Evolutionary conservation across 495 filamentous ascomycete genomes (phyloP).

Genomic region (Penicillium alfredii): DNA sequence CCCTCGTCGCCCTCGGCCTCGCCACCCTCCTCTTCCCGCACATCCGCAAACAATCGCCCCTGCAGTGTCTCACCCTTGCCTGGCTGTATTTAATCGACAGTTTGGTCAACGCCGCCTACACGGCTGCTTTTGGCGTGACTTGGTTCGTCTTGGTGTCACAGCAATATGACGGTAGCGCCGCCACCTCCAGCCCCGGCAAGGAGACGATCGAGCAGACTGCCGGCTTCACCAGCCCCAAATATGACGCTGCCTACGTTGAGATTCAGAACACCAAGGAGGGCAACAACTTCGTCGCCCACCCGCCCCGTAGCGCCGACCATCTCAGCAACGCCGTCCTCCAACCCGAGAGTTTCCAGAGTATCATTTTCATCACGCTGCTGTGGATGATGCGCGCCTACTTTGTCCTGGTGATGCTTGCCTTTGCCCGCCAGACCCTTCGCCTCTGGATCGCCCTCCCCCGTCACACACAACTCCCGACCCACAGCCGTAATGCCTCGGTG

Average conservation of each 20-base stretch:
- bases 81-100: constrained; percentile 79
- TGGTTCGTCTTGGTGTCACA: constrained; percentile 74
- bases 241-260: constrained; percentile 46
- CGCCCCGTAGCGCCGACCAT: constrained; percentile 27
- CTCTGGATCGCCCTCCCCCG: constrained; percentile 42
- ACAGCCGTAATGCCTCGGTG: constrained; percentile 41
- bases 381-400: constrained; percentile 74
- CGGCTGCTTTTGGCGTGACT: constrained; percentile 66
- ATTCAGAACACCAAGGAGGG: constrained; percentile 21
- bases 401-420: constrained; percentile 70
- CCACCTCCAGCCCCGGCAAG: constrained; percentile 35
- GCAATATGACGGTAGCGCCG: constrained; percentile 42
- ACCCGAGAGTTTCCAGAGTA: constrained; percentile 66
- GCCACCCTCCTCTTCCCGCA: constrained; percentile 60
- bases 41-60: constrained; percentile 60
- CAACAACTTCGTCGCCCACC: constrained; percentile 21
- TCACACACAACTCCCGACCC: constrained; percentile 40
- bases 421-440: constrained; percentile 66
- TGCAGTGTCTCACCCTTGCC: constrained; percentile 63
- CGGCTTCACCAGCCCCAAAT: constrained; percentile 62
- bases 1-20: constrained; percentile 57
- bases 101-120: constrained; percentile 70
- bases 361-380: constrained; percentile 63
- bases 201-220: constrained; percentile 57
- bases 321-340: constrained; percentile 51